These are phyloP conservation scores for Citrus medica DNA, from an alignment of 345 rosid genomes.

Conservation along the genomic window DNA sequence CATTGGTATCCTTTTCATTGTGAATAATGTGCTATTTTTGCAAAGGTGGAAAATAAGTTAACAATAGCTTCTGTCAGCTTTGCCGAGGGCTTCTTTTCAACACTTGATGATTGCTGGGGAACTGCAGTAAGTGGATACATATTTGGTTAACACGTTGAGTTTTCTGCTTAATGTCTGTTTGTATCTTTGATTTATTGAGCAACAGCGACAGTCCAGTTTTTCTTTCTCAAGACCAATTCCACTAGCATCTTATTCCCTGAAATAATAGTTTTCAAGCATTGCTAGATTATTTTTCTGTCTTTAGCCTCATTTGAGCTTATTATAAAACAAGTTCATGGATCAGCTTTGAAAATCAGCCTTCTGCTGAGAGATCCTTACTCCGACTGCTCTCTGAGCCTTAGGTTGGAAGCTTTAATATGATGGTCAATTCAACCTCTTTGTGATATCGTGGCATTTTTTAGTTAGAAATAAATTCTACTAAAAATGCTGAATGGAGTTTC, in stretches of 20 bases:
- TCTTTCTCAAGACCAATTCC: neutral
- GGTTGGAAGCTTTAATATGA: too few relatives aligned
- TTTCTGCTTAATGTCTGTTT: neutral
- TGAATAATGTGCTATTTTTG: conserved; percentile 11
- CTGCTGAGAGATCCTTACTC: too few relatives aligned
- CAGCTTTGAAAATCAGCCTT: too few relatives aligned
- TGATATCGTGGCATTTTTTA: too few relatives aligned
- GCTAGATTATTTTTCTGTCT: too few relatives aligned
- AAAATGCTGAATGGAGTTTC: neutral
- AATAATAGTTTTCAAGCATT: too few relatives aligned
- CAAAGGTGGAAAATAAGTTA: conserved; percentile 60
- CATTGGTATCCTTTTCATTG: neutral
- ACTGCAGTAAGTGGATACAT: conserved; percentile 42
- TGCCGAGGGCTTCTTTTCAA: conserved; percentile 53
- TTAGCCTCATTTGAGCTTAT: too few relatives aligned
- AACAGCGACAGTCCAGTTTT: neutral
- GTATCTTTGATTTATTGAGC: neutral
- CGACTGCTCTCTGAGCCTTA: too few relatives aligned
- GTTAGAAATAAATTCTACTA: too few relatives aligned
- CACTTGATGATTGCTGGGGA: conserved; percentile 68
- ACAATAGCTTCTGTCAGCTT: conserved; percentile 71
- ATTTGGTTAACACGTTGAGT: neutral
- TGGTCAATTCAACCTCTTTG: too few relatives aligned
- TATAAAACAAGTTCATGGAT: too few relatives aligned
- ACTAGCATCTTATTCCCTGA: too few relatives aligned